Base-by-base conservation (phyloP, 352 stramenopile genomes). In the Pythium guiyangense region DNA sequence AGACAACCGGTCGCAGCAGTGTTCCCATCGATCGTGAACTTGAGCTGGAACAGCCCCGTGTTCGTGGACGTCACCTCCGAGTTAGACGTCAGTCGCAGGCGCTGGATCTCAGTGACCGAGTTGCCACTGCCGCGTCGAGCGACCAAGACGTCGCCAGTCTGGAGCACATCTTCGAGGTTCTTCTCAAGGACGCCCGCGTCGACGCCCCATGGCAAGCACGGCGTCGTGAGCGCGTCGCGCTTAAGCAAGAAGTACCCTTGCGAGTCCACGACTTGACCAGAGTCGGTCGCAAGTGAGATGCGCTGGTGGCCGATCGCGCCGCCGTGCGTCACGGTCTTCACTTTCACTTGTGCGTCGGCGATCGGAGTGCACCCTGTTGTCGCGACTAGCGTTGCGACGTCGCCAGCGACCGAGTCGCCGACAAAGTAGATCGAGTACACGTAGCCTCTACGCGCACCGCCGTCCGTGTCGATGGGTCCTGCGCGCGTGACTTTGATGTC, bases 401-500 rank as follows among this genome's bases (percentile, higher is more conserved):
- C 80, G 2, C 94, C 92, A 18, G 86, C 42, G 10, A 98, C 74
- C 3, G 64, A 63, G 6, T 73, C 62, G 20, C 96, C 96, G 20
- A 85, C 51, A 52, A 98, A 99, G 65, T 98, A 98, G 25, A 99
- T 70, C 15, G 79, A 90, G 62, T 96, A 98, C 0, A 95, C 70
- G 58, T 97, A 98, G 0, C 73, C 77, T 34, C 61, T 88, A 1
- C 69, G 58, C 4, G 74, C 70, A 25, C 73, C 69, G n/a, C 52
- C 45, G 6, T 64, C 64, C 0, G 54, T 71, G 5, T 53, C 69
- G 0, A 78, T 52, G 4, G 73, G 77, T 5, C 81, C 77, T 1
- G 55, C 55, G 14, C 67, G 70, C 18, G 82, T 86, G 1, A 94
- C 84, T 27, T 83, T 64, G 20, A 92, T 71, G 22, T 86, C 71